Base-by-base conservation (phyloP, 2,329 filamentous ascomycete genomes). In the Cytospora piceicola region DNA sequence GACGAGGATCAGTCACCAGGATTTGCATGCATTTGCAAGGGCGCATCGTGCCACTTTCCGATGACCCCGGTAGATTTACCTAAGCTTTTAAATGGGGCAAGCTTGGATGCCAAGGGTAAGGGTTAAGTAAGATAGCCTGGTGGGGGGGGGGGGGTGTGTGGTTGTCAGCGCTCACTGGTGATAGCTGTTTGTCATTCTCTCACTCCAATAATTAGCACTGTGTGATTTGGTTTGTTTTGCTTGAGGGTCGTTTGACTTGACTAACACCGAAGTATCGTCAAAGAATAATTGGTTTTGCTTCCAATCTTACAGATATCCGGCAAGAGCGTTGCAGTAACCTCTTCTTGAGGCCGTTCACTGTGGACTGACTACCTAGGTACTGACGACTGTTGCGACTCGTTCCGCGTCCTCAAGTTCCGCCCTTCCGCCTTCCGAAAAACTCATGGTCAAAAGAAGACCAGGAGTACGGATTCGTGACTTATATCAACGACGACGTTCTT, bases 381-480 rank as follows among this genome's bases (percentile, higher is more conserved):
- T 36, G 39, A 29, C 27, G 3, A 29, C 22, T 57, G 53, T 32
- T 49, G n/a, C 36, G 46, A 12, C 32, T 49, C 60, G 60, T 57
- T 52, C 61, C 61, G 61, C 53, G 15, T 46, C 42, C 15, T 62
- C 4, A 62, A 51, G 36, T 62, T 62, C 61, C 61, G 61, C 61
- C 20, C 53, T 63, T 57, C 61, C 61, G 61, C 55, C 39, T 39
- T 63, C 61, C 61, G 61, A 49, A 63, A 63, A 52, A 51, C 29
- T 63, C 29, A 54, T 51, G 42, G 57, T 34, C 60, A 56, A 36
- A 63, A 57, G 60, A 34, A 20, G 39, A 57, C 32, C 53, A 63
- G 36, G 51, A 30, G 7, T 32, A 52, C 46, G 4, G 24, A 24
- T 49, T n/a, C 46, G n/a, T 49, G n/a, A 49, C 46, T 49, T 49